Evolutionary conservation across 345 rosid species (phyloP).

Genomic region (Zanthoxylum bungeanum): DNA sequence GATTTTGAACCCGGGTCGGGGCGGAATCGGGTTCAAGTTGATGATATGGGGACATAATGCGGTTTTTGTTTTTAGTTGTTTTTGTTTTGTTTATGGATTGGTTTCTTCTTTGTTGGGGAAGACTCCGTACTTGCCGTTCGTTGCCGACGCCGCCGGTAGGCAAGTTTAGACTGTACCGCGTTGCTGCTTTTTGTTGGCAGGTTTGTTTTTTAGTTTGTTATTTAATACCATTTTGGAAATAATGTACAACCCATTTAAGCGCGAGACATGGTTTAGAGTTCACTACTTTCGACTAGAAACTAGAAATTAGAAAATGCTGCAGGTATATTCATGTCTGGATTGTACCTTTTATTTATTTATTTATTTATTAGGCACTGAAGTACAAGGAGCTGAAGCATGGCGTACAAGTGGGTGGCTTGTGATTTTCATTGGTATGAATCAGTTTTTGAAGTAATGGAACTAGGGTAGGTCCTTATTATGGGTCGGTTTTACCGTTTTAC

Average conservation of each 20-base stretch:
- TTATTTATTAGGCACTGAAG: background rate
- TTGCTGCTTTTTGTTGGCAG: background rate
- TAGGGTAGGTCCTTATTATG: too few relatives aligned
- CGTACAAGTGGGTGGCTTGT: too few relatives aligned
- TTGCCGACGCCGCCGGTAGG: conserved; percentile 80
- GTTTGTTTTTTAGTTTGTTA: too few relatives aligned
- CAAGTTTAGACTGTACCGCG: conserved; percentile 38
- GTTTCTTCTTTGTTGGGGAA: conserved; percentile 55
- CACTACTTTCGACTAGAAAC: too few relatives aligned
- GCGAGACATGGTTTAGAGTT: too few relatives aligned
- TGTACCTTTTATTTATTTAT: too few relatives aligned
- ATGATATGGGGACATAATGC: conserved; percentile 76
- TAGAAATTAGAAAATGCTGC: too few relatives aligned
- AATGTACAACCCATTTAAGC: background rate
- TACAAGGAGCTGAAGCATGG: background rate
- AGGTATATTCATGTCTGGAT: too few relatives aligned
- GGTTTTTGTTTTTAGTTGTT: conserved; percentile 62
- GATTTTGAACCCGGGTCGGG: conserved; percentile 64
- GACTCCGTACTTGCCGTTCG: conserved; percentile 81
- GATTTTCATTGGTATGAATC: too few relatives aligned
- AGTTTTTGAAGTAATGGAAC: too few relatives aligned
- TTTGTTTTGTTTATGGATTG: conserved; percentile 67
- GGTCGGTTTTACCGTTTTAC: too few relatives aligned
- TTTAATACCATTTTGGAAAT: background rate
- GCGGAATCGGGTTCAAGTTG: conserved; percentile 52